Evolutionary conservation across 306 rosid genomes (phyloP), one percentile per base, ranked within the genome.

Genomic region (Carpinus viminea): DNA sequence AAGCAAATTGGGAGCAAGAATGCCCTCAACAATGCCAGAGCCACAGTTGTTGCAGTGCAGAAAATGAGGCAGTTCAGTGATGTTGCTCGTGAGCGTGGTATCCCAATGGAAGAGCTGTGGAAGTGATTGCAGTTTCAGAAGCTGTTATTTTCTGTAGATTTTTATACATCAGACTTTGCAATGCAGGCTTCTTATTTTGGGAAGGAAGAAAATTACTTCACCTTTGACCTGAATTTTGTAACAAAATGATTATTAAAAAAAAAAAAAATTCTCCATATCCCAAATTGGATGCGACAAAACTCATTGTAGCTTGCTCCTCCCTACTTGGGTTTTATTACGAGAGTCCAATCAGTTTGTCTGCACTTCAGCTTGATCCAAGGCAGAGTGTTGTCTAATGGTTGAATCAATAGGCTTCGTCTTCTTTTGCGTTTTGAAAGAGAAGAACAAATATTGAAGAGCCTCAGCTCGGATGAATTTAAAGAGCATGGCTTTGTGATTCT

Each of bases 61-160:
- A 83, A 93, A 76, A 95, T 95, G 99, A 90, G 78, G 80, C 93
- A 87, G 84, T 95, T 89, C 54, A 68, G 88, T 4, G 91, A 95
- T 21, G 97, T 95, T 12, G 91, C 99, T 12, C 83, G 74, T 69
- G 92, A 91, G 81, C 96, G 98, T 17, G 98, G 99, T 13, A 89
- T 95, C 76, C 98, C 99, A 7, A 93, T 93, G 97, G 98, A 95
- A 87, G 97, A 95, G 85, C 85, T 95, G n/a, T 93, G 97, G 98
- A 91, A 93, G 83, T 90, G 79, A 82, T 60, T 79, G 82, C 13
- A 75, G 57, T 70, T 70, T 78, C 45, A 76, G 75, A 80, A 72
- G 76, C 73, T 45, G 34, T 74, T 73, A 31, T 70, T 61, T 70
- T 1, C 28, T 81, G 83, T 79, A 76, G 82, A 78, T 80, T 83